A percentile compares a stretch with the other conserved stretches of the same genome.
Evolutionary conservation across 2,329 filamentous ascomycete species (phyloP).

Genomic region (Talaromyces islandicus): DNA sequence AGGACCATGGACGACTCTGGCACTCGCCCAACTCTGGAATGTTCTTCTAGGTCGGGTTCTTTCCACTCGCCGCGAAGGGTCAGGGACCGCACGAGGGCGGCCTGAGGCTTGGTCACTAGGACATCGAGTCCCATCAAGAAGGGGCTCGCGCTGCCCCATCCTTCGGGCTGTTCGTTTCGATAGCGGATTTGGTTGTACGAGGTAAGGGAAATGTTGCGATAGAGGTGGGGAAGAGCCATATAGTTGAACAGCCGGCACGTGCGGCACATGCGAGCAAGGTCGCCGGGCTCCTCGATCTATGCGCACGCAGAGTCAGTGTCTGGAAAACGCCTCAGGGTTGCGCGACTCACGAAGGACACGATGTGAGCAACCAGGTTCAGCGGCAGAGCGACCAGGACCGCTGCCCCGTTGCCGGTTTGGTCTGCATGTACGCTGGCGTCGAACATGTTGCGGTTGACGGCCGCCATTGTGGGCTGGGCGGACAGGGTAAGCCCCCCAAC

Average conservation of each 20-base stretch:
- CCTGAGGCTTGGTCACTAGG: conserved; percentile 52
- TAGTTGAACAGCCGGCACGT: conserved; percentile 59
- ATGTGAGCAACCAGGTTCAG: conserved; percentile 55
- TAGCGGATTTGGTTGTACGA: conserved; percentile 57
- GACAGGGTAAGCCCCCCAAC: conserved; percentile 16
- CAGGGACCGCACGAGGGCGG: conserved; percentile 48
- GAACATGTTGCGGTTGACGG: conserved; percentile 39
- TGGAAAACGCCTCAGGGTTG: background rate
- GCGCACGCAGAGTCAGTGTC: background rate
- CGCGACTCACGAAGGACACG: conserved; percentile 44
- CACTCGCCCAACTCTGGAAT: conserved; percentile 51
- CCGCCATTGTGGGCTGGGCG: conserved; percentile 33
- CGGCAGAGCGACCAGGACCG: conserved; percentile 41
- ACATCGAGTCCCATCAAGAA: conserved; percentile 60
- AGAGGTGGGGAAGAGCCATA: conserved; percentile 58
- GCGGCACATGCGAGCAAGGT: conserved; percentile 54
- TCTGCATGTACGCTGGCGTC: conserved; percentile 28
- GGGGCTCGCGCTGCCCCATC: conserved; percentile 57
- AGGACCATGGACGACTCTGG: conserved; percentile 61
- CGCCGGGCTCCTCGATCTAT: conserved; percentile 52
- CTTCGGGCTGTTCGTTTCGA: conserved; percentile 52
- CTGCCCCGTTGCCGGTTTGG: conserved; percentile 15
- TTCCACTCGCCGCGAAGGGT: conserved; percentile 52
- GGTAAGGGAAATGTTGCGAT: conserved; percentile 50
- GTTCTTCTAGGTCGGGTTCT: conserved; percentile 53